These are phyloP conservation scores for Bonia amplexicaulis DNA, from an alignment of 176 grass and related monocot genomes.

Conservation along the genomic window DNA sequence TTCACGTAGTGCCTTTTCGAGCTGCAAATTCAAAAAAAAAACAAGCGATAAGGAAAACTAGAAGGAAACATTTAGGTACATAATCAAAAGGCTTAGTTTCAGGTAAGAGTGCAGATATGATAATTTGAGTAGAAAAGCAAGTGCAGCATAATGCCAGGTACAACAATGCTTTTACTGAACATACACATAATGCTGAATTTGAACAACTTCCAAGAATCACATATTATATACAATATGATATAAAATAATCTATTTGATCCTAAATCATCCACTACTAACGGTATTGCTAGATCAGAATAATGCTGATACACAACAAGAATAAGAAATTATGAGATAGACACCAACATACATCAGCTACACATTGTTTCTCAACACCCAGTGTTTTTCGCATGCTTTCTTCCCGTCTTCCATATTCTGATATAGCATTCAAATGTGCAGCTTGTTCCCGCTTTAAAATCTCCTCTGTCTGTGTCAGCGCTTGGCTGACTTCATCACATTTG, in stretches of 20 bases:
- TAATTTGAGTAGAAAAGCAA: not conserved
- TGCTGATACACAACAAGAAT: not conserved
- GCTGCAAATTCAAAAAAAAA: constrained; percentile 51
- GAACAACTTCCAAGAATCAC: not conserved
- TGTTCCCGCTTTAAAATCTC: constrained; percentile 84
- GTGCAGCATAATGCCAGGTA: not conserved
- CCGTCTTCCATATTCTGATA: constrained; percentile 73
- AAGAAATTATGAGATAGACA: constrained; percentile 14
- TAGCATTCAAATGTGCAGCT: constrained; percentile 61
- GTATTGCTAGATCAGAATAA: not conserved
- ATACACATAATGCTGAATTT: not conserved
- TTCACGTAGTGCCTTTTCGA: constrained; percentile 77
- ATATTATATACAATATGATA: not conserved
- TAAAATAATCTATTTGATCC: not conserved
- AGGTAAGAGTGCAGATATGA: not conserved
- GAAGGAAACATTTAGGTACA: not conserved
- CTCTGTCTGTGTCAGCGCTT: constrained; percentile 55
- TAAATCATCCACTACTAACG: not conserved
- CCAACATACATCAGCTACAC: constrained; percentile 62
- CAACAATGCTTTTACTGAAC: not conserved
- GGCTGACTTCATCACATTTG: constrained; percentile 64
- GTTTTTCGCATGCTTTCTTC: constrained; percentile 63
- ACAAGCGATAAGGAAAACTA: constrained; percentile 13
- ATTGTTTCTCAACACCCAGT: constrained; percentile 87
- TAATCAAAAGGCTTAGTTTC: not conserved